A percentile compares a stretch with the other conserved stretches of the same genome.
Conservation (phyloP, 2,329 filamentous ascomycete genomes). For the Fusarium succisae region DNA sequence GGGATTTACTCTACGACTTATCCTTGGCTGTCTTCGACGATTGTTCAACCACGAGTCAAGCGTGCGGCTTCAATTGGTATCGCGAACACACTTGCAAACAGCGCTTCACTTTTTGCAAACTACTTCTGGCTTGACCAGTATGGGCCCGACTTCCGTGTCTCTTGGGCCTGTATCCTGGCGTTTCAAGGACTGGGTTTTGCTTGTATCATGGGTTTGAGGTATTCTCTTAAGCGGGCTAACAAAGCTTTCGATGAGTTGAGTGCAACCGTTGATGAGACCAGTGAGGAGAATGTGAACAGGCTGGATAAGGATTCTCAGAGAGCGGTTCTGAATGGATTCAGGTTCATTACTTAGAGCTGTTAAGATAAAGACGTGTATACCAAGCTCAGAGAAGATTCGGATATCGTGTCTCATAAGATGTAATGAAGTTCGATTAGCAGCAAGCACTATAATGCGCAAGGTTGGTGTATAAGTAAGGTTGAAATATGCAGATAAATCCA, state of each 20-base stretch:
- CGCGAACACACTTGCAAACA: neutral
- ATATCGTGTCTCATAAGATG: fast-evolving
- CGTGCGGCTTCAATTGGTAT: neutral
- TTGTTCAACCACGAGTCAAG: neutral
- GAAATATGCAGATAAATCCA: fast-evolving
- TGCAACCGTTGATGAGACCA: neutral
- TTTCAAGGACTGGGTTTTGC: neutral
- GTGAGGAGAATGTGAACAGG: neutral
- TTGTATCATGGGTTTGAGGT: neutral
- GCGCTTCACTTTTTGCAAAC: neutral
- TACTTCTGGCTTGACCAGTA: neutral
- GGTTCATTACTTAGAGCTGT: neutral
- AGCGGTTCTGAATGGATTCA: neutral
- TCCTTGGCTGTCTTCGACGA: neutral
- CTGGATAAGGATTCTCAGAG: neutral
- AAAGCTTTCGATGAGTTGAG: neutral
- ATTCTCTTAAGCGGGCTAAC: neutral
- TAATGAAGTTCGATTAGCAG: neutral
- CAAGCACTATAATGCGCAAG: too few species aligned
- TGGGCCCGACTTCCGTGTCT: neutral
- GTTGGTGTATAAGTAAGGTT: fast-evolving
- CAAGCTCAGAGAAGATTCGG: fast-evolving
- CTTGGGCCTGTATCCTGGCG: neutral
- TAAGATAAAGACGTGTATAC: fast-evolving
- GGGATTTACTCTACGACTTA: neutral